These are phyloP conservation scores for Neofusicoccum kwambonambiense DNA, from an alignment of 2,329 filamentous ascomycete genomes.

Conservation along the genomic window DNA sequence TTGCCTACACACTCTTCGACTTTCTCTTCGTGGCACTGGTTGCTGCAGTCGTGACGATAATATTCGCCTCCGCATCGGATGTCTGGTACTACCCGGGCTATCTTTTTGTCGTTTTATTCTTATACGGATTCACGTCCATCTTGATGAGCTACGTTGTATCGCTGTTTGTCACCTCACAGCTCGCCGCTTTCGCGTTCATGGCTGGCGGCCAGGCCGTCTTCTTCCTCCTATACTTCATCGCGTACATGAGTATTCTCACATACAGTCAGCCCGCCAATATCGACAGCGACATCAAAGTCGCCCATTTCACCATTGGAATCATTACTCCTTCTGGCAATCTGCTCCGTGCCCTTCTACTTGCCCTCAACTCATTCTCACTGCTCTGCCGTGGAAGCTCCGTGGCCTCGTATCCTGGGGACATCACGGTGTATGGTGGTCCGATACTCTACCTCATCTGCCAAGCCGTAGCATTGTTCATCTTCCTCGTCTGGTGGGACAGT, in stretches of 20 bases:
- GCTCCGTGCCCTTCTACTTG: constrained; percentile 70
- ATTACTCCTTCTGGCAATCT: constrained; percentile 77
- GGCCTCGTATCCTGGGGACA: constrained; percentile 65
- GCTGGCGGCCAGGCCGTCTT: constrained; percentile 68
- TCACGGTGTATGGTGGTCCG: constrained; percentile 76
- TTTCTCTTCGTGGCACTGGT: constrained; percentile 69
- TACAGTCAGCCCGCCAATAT: constrained; percentile 70
- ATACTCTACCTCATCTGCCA: constrained; percentile 81
- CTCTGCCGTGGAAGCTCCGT: constrained; percentile 66
- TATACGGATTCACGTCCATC: constrained; percentile 77
- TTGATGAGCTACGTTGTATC: constrained; percentile 79
- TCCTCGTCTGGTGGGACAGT: constrained; percentile 78
- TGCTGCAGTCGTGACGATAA: constrained; percentile 63
- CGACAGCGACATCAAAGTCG: constrained; percentile 64
- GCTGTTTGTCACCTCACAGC: constrained; percentile 73
- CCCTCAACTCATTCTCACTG: constrained; percentile 80
- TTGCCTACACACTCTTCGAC: constrained; percentile 79
- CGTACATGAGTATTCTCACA: constrained; percentile 61
- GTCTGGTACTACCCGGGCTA: constrained; percentile 80
- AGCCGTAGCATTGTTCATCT: constrained; percentile 64
- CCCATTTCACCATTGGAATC: constrained; percentile 72
- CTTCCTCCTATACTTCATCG: constrained; percentile 50
- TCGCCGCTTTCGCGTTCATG: constrained; percentile 81
- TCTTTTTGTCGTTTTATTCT: constrained; percentile 74
- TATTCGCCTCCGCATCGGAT: constrained; percentile 63